Evolutionary conservation across 2,329 filamentous ascomycete species (phyloP).

Genomic region (Dactylellina leptospora): DNA sequence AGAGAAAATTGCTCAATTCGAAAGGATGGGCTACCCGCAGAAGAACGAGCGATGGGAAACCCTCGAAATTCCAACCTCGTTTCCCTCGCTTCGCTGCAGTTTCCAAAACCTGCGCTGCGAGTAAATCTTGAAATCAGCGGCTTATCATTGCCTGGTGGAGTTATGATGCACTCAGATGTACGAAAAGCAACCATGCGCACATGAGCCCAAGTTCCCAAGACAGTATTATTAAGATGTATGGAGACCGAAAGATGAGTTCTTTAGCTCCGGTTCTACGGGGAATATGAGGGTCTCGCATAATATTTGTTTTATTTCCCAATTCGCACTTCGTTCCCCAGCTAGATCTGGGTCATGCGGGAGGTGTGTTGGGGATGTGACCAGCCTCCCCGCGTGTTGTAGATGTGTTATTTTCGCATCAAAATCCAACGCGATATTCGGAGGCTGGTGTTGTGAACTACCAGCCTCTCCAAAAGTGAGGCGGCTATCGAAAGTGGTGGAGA

Average conservation of each 20-base stretch:
- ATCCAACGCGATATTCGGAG: background rate
- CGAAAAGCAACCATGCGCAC: background rate
- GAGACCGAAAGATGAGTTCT: background rate
- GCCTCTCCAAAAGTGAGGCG: too few relatives aligned
- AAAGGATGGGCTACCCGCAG: too few relatives aligned
- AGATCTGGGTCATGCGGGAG: too few relatives aligned
- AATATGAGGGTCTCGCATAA: too few relatives aligned
- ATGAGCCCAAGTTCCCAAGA: background rate
- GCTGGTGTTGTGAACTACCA: background rate
- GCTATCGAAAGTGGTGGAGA: too few relatives aligned
- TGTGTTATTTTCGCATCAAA: constrained; percentile 7
- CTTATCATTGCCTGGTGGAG: background rate
- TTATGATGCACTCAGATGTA: background rate
- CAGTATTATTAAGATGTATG: constrained; percentile 1
- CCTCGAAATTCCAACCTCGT: background rate
- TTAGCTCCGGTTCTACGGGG: background rate
- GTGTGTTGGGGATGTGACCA: too few relatives aligned
- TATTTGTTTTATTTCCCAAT: too few relatives aligned
- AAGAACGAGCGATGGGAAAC: too few relatives aligned
- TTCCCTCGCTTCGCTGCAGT: background rate
- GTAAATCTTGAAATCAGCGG: background rate
- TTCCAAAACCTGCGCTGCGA: background rate
- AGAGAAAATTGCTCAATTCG: too few relatives aligned
- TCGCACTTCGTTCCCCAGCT: too few relatives aligned
- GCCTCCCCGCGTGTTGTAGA: constrained; percentile 9